Conservation (phyloP, 257 asterid genomes). For the Scutellaria baicalensis region DNA sequence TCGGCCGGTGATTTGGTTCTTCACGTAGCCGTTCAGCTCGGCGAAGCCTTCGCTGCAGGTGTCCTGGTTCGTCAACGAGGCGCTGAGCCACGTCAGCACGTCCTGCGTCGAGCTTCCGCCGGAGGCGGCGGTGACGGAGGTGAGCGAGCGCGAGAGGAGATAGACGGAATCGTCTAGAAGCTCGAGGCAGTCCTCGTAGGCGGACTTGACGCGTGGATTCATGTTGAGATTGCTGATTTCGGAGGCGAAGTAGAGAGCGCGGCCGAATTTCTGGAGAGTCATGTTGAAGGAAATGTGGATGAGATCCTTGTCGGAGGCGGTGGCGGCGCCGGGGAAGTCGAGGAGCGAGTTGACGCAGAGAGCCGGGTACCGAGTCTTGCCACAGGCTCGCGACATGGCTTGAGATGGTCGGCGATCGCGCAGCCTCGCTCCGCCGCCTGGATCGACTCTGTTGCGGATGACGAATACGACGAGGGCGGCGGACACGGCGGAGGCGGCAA, state of each 20-base stretch:
- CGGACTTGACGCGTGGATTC: slow-evolving; percentile 67
- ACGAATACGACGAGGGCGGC: slow-evolving; percentile 40
- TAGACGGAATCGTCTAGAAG: slow-evolving; percentile 71
- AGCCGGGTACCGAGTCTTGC: slow-evolving; percentile 51
- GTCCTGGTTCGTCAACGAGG: slow-evolving; percentile 87
- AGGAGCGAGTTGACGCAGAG: slow-evolving; percentile 67
- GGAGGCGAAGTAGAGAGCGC: slow-evolving; percentile 54
- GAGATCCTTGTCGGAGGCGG: slow-evolving; percentile 73
- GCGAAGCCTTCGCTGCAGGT: slow-evolving; percentile 80
- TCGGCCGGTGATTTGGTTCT: slow-evolving; percentile 38
- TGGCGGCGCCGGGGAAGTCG: slow-evolving; percentile 68
- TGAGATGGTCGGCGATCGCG: slow-evolving; percentile 44
- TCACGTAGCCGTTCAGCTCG: slow-evolving; percentile 50
- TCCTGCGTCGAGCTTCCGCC: slow-evolving; percentile 44
- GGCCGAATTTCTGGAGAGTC: slow-evolving; percentile 63
- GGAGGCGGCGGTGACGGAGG: slow-evolving; percentile 37
- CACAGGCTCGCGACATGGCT: slow-evolving; percentile 69
- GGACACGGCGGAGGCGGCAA: slow-evolving; percentile 45
- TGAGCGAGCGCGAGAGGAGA: slow-evolving; percentile 57
- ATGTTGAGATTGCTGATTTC: slow-evolving; percentile 52
- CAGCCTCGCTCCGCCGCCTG: slow-evolving; percentile 13
- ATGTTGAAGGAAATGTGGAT: slow-evolving; percentile 86
- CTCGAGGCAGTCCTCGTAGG: slow-evolving; percentile 82
- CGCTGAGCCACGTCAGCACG: slow-evolving; percentile 93
- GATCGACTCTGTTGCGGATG: slow-evolving; percentile 21